phyloP scores from a whole-genome alignment of 1,284 basidiomycete genomes.

The Apiotrichum montevideense region DNA sequence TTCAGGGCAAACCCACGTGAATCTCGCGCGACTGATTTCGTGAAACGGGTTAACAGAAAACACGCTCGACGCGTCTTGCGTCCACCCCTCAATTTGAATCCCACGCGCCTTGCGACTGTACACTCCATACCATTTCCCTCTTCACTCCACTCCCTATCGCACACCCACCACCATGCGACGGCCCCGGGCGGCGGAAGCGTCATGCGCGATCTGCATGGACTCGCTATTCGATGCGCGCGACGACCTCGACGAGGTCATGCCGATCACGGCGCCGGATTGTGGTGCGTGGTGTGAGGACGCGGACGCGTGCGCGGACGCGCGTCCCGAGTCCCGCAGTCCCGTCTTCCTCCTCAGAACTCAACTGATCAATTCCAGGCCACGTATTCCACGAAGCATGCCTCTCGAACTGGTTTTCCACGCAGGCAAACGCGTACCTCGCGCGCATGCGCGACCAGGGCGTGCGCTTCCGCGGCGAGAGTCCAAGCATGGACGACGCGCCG shows the following conservation, averaged over 20 bases:
- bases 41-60: too few species aligned
- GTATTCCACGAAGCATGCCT: constrained; percentile 41
- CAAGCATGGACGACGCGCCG: constrained; percentile 25
- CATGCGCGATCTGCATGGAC: constrained; percentile 40
- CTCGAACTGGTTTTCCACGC: constrained; percentile 29
- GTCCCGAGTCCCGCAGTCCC: too few species aligned
- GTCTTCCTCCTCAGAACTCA: too few species aligned
- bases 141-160: too few species aligned
- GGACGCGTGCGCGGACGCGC: too few species aligned
- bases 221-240: constrained; percentile 31
- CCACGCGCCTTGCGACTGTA: too few species aligned
- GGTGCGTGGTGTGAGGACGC: constrained; percentile 18
- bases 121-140: too few species aligned
- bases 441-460: constrained; percentile 15
- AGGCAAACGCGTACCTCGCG: constrained; percentile 22
- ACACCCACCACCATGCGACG: not conserved
- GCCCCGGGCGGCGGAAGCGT: constrained; percentile 18
- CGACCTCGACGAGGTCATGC: constrained; percentile 34
- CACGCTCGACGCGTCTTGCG: too few species aligned
- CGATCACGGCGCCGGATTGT: constrained; percentile 34
- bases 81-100: too few species aligned
- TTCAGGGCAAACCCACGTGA: too few species aligned
- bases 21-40: too few species aligned
- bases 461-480: constrained; percentile 13
- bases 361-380: constrained; percentile 24